Evolutionary conservation across 2,329 filamentous ascomycete genomes (phyloP).

Genomic region (Clonostachys solani): DNA sequence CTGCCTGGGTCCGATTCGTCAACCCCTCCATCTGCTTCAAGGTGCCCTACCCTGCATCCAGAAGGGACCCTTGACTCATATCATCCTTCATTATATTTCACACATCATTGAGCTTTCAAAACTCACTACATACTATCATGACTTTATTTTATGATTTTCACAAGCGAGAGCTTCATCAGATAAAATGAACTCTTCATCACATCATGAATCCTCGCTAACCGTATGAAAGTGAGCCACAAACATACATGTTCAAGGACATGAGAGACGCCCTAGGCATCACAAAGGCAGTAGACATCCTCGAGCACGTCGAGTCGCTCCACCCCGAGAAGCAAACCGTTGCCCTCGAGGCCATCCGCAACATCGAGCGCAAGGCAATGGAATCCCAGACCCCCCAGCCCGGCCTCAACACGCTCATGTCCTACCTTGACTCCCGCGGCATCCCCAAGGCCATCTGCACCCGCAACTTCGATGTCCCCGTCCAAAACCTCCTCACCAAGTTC

Average conservation of each 20-base stretch:
- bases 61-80: too few relatives aligned
- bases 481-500: slow-evolving; percentile 71
- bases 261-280: slow-evolving; percentile 67
- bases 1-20: too few relatives aligned
- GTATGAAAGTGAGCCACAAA: slow-evolving; percentile 70
- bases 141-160: too few relatives aligned
- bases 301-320: slow-evolving; percentile 77
- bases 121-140: not conserved
- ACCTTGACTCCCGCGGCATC: slow-evolving; percentile 64
- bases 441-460: slow-evolving; percentile 87
- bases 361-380: slow-evolving; percentile 79
- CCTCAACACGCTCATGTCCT: slow-evolving; percentile 72
- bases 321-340: slow-evolving; percentile 55
- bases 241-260: slow-evolving; percentile 95
- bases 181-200: not conserved
- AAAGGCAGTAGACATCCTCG: slow-evolving; percentile 76
- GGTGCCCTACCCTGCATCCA: too few relatives aligned
- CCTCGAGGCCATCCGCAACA: slow-evolving; percentile 67
- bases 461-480: slow-evolving; percentile 82
- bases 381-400: slow-evolving; percentile 79
- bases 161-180: not conserved
- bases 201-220: not conserved
- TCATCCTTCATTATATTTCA: not conserved
- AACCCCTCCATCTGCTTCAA: too few relatives aligned
- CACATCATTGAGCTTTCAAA: not conserved